Base-by-base conservation (phyloP, 345 rosid species). In the Eucalyptus melliodora region DNA sequence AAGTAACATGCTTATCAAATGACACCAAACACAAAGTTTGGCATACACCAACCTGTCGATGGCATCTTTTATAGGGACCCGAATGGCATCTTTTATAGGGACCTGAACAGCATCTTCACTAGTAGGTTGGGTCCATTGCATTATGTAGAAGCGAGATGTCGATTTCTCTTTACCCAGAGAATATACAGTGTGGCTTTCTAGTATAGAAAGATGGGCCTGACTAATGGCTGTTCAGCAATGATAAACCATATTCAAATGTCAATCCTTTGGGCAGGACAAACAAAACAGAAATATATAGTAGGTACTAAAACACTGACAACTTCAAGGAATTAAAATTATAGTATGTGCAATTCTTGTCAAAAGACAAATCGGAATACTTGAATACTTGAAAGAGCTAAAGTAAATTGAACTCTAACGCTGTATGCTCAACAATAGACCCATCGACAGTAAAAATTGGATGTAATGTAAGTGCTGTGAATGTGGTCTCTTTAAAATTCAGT, bases 151-250 rank as follows among this genome's bases (percentile, higher is more conserved):
- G 49, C 92, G 89, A 49, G 91, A 62, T 7, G 92, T 81, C 19
- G 95, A 92, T 93, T 93, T 94, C 88, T 92, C 95, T 93, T 92
- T 91, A 81, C 92, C 92, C 89, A 94, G 87, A 40, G 96, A 95
- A 51, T 87, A 92, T 24, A 93, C 93, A 80, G 91, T 90, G 91
- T 94, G 94, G 89, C 94, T 93, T 91, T 93, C 94, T 89, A 94
- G 51, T 80, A 96, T 93, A 88, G 83, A 91, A 88, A 95, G 89
- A 88, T 92, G 92, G 34, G 88, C 90, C 90, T 89, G 90, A 91
- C 88, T 50, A 90, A 93, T 87, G 50, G 93, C 97, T 96, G 94
- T 86, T 89, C 91, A 86, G 85, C 34, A 86, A 89, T 77, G 30
- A 87, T 37, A 62, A 11, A 17, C 34, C 88, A 88, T 83, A 49